Evolutionary conservation across 441 rosid genomes (phyloP), one percentile per base, ranked within the genome.

Genomic region (Croton laevigatus): DNA sequence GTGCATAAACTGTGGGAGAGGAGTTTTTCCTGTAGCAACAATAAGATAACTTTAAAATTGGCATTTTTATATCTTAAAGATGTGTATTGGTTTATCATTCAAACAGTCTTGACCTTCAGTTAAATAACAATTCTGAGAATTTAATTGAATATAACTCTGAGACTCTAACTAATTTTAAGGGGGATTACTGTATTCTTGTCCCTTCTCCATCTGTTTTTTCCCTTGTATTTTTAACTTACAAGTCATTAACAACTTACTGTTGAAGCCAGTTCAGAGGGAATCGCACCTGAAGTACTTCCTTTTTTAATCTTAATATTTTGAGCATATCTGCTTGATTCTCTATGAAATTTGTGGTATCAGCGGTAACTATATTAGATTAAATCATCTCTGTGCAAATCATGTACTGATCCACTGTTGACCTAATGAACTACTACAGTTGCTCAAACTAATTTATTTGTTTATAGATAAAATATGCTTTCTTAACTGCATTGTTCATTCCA

Each of bases 401-500:
- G 53, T 27, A 17, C 7, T 36, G 52, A 17, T 6, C 57, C 51
- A 12, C 2, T 27, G 45, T 66, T 27, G 17, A 27, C n/a, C 38
- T 36, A 55, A 22, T 57, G 36, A 32, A 48, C 13, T 5, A 36
- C 42, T 20, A 45, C 36, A 66, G 65, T 51, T 58, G 46, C 37
- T 45, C 54, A 66, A 68, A 44, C 49, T 37, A 44, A 4, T 37
- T 65, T 51, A 51, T 59, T 53, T 62, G 64, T 59, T 73, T 37
- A n/a, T 69, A 57, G 59, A 64, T 44, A 69, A 40, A 63, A 64
- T 72, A 59, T 71, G 27, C 70, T 27, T 77, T 54, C 68, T 78
- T 60, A 63, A 67, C 48, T 3, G 11, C 13, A 57, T 53, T 36
- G 71, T 66, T 61, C 59, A 37, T 69, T 81, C 63, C 87, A 95